Evolutionary conservation across 2,329 filamentous ascomycete genomes (phyloP).

Genomic region (Akanthomyces dipterigenus): DNA sequence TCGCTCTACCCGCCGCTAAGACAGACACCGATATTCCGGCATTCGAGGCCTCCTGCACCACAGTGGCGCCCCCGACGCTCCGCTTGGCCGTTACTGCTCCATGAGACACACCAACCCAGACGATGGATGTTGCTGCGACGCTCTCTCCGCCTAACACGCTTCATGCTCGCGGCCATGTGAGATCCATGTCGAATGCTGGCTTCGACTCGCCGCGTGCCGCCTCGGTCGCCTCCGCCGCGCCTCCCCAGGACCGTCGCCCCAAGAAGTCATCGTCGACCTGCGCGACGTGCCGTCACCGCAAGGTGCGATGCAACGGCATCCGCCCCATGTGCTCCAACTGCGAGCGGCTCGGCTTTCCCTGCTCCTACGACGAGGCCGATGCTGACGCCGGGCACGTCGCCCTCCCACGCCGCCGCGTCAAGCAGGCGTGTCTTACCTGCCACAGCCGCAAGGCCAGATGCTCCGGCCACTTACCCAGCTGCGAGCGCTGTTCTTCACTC

Average conservation of each 20-base stretch:
- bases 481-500: conserved; percentile 43
- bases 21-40: conserved; percentile 5
- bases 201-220: background rate
- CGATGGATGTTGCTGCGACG: conserved; percentile 4
- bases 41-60: conserved; percentile 5
- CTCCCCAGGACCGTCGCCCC: conserved; percentile 23
- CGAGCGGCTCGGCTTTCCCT: conserved; percentile 50
- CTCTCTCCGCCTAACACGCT: conserved; percentile 4
- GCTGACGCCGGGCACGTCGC: conserved; percentile 35
- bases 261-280: conserved; percentile 44
- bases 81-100: background rate
- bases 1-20: background rate
- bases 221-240: background rate
- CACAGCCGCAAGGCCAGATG: conserved; percentile 53
- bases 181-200: conserved; percentile 3
- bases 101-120: conserved; percentile 8
- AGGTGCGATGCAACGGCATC: conserved; percentile 51
- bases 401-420: conserved; percentile 47
- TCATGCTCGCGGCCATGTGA: conserved; percentile 2
- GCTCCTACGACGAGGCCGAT: conserved; percentile 47
- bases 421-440: conserved; percentile 51
- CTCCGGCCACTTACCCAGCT: conserved; percentile 50
- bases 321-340: conserved; percentile 51
- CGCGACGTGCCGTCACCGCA: conserved; percentile 47
- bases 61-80: conserved; percentile 10